Evolutionary conservation across 352 stramenopile genomes (phyloP), one percentile per base, ranked within the genome.

Genomic region (Phytopythium kandeliae): DNA sequence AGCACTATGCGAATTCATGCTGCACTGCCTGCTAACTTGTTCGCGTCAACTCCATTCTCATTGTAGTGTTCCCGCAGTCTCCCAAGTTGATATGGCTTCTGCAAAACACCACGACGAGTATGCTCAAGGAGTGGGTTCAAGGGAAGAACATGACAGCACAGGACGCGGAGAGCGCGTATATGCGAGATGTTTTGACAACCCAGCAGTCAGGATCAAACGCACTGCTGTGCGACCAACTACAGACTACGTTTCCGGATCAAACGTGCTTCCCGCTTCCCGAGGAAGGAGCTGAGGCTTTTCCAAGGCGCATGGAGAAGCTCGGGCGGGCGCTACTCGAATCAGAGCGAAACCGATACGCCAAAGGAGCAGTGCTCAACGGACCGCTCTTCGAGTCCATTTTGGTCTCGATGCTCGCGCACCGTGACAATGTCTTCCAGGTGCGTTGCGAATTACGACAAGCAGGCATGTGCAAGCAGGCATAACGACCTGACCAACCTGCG

Each of bases 51-150:
- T 9, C 3, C 28, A 9, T 31, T 4, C 4, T 31, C 9, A 3
- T 40, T 6, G n/a, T 38, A 89, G 78, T 60, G 41, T 89, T 90
- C 51, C 77, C 78, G 9, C 81, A 92, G n/a, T 67, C 58, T 1
- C 81, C 81, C 28, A 89, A 85, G 58, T 59, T 92, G 24, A 24
- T 86, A 22, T 92, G 81, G 81, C 58, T 89, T 22, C 51, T 90
- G 44, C 72, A 85, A 48, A 86, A 90, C 51, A 55, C 84, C 4
- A 72, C 65, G 9, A 79, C 70, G 1, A 63, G 62, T 28, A 56
- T 83, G n/a, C 19, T 92, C 40, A 92, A 92, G 50, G 70, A 89
- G 16, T 55, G 67, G n/a, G 58, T 85, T 6, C 66, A 68, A 1
- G 71, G 67, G 15, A 85, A 65, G 46, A 80, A 71, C 6, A 48